Base-by-base conservation (phyloP, 1,284 basidiomycete species). In the Pterula multifida region DNA sequence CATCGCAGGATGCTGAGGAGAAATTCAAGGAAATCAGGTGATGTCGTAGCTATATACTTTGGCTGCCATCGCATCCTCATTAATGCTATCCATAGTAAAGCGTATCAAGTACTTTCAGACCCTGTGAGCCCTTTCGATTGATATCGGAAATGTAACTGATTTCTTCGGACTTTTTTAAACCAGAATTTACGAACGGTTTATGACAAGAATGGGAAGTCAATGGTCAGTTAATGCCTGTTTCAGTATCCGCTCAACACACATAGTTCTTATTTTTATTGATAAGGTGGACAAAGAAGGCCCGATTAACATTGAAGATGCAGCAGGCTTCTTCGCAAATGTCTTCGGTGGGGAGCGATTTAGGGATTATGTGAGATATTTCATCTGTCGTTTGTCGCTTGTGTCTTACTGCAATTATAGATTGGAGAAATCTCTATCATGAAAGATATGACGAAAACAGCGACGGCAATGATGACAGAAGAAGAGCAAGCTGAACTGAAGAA, bases 11-110 rank as follows among this genome's bases (percentile, higher is more conserved):
- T 61, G 91, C 91, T 3, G 90, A 92, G 63, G 82, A 88, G 63
- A 91, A 83, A 70, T 96, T 97, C 73, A 93, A 96, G 67, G 89
- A 94, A 49, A 89, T 96, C 60, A 90, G 88, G 82, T 85, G 61
- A 49, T 44, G 23, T 26, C 35, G 24, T 24, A 35, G 35, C 25
- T 11, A 2, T 11, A 17, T 35, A 24, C 15, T 42, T 32, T 45
- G 17, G 48, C 58, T 53, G 1, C 44, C 42, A 21, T n/a, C n/a
- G n/a, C n/a, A n/a, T n/a, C n/a, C n/a, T n/a, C n/a, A n/a, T 1
- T 17, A 2, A 9, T 47, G 26, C n/a, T 22, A 3, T 46, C 15
- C 51, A 53, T 58, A 93, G 90, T 62, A 91, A 93, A 75, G 90
- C 89, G 51, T 94, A 93, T 63, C 87, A 91, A 65, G 84, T 93